A percentile compares a stretch with the other conserved stretches of the same genome.
phyloP scores from a whole-genome alignment of 2,329 filamentous ascomycete genomes.

The Mycosphaerelloides madeirae region DNA sequence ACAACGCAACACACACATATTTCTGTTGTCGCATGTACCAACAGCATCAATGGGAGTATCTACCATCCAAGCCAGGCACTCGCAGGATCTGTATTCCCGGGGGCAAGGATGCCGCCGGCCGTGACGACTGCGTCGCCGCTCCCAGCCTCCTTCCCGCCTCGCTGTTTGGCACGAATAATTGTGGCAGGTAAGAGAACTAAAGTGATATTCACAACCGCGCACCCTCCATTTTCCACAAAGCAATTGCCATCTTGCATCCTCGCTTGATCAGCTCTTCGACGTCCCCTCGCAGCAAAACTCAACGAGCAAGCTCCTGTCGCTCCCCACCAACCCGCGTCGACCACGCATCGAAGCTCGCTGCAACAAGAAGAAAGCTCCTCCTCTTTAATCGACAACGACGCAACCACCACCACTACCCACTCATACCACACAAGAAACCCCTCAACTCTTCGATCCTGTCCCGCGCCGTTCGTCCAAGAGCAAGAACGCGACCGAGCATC shows the following conservation, averaged over 20 bases:
- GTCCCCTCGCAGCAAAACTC: background rate
- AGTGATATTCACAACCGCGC: background rate
- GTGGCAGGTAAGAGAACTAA: slow-evolving; percentile 5
- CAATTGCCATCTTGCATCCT: background rate
- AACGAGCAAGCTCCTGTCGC: background rate
- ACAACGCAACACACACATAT: too few relatives aligned
- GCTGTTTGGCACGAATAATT: background rate
- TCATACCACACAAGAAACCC: background rate
- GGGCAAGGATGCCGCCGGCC: background rate
- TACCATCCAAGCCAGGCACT: too few relatives aligned
- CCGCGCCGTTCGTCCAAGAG: too few relatives aligned
- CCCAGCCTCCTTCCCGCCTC: slow-evolving; percentile 9
- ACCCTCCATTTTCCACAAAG: slow-evolving; percentile 4
- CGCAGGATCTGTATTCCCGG: too few relatives aligned
- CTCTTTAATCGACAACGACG: background rate
- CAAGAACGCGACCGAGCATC: slow-evolving; percentile 30
- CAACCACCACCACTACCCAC: background rate
- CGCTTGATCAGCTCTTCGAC: background rate
- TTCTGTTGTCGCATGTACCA: too few relatives aligned
- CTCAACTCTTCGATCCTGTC: too few relatives aligned
- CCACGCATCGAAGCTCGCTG: background rate
- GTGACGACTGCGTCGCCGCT: slow-evolving; percentile 1
- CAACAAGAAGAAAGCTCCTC: background rate
- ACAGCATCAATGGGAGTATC: too few relatives aligned
- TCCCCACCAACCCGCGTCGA: background rate